These are phyloP conservation scores for Ramaria rubella DNA, from an alignment of 768 basidiomycete species.

Conservation along the genomic window DNA sequence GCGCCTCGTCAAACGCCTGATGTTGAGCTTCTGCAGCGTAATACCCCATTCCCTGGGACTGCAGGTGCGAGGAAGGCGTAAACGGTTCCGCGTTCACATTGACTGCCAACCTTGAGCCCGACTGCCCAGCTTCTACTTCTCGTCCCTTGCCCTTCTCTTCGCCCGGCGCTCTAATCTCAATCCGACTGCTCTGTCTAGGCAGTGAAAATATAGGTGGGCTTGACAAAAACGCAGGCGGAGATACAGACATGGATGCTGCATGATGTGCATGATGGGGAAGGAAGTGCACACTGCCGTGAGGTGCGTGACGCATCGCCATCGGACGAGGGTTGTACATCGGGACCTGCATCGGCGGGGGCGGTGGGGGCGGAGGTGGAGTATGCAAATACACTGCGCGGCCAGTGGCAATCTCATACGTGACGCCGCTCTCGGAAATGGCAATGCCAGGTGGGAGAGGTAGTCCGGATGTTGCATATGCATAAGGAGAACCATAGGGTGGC, in stretches of 20 bases:
- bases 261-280: slow-evolving; percentile 56
- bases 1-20: not conserved
- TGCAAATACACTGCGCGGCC: slow-evolving; percentile 74
- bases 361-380: slow-evolving; percentile 33
- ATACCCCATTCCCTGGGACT: slow-evolving; percentile 8
- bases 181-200: slow-evolving; percentile 61
- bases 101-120: slow-evolving; percentile 28
- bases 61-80: slow-evolving; percentile 29
- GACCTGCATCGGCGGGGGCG: slow-evolving; percentile 15
- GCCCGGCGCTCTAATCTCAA: slow-evolving; percentile 66
- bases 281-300: slow-evolving; percentile 42
- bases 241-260: slow-evolving; percentile 35
- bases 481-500: slow-evolving; percentile 63
- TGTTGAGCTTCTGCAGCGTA: slow-evolving; percentile 6
- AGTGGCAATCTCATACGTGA: slow-evolving; percentile 77
- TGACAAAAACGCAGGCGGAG: slow-evolving; percentile 58
- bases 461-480: slow-evolving; percentile 42
- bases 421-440: slow-evolving; percentile 64
- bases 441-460: slow-evolving; percentile 57
- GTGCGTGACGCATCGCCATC: slow-evolving; percentile 25
- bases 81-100: slow-evolving; percentile 36
- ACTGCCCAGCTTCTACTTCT: slow-evolving; percentile 15
- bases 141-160: slow-evolving; percentile 26
- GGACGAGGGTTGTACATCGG: slow-evolving; percentile 62
- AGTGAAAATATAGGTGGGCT: slow-evolving; percentile 69